Evolutionary conservation across 441 rosid genomes (phyloP), one percentile per base, ranked within the genome.

Genomic region (Populus hybrid): DNA sequence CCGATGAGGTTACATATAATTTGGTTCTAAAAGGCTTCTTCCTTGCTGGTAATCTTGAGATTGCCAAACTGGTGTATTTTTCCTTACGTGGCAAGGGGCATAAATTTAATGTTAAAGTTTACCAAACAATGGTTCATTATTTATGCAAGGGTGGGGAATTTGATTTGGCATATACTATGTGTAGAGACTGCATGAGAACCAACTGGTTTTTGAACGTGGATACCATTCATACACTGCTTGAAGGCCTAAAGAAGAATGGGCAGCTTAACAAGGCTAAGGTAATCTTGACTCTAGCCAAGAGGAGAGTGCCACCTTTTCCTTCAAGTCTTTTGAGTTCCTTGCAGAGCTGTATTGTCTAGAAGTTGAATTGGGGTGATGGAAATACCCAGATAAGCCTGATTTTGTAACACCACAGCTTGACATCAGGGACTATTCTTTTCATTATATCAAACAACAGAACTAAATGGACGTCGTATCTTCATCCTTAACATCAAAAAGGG

Each of bases 51-150:
- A 80, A 86, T 79, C 88, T 86, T 79, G 91, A 90, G 68, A 90
- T 93, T 94, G 98, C 94, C 30, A 89, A 87, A 78, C 87, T 82
- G 84, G 90, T 91, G 69, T 93, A 87, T 82, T 87, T 91, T 80
- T 87, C 96, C 3, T 77, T 93, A 80, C 91, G 79, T 38, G 83
- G 80, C 18, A 82, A 81, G 8, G 89, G 87, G 14, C 84, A 78
- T 82, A 87, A 79, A 76, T 92, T 91, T 10, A 93, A 92, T 81
- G 82, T 64, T 71, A 89, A 88, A 86, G 89, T 93, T 73, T 90
- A 92, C 83, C 93, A 92, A 86, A 92, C 97, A 23, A 86, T 92
- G 98, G 87, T 90, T 69, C 96, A 93, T 84, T 89, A 92, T 85
- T 85, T 91, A 57, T 90, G 94, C 77, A 88, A 86, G 78, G 94